phyloP scores from a whole-genome alignment of 73 alveolate species.

The Durusdinium trenchii region DNA sequence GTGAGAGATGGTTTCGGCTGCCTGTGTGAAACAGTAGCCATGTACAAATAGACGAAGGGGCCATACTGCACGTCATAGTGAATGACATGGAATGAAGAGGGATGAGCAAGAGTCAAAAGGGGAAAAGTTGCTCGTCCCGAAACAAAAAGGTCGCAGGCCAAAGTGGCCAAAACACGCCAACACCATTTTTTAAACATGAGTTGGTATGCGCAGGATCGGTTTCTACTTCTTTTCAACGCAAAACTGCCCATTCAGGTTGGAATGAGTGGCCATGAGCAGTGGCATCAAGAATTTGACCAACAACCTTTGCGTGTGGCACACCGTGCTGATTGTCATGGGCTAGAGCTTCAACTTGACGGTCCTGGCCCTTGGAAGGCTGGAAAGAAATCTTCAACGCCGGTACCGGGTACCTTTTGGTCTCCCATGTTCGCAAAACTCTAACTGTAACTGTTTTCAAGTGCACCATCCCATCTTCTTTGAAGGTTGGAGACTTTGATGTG shows the following conservation, averaged over 20 bases:
- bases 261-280: conserved; percentile 19
- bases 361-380: conserved; percentile 55
- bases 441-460: background rate
- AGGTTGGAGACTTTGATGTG: conserved; percentile 16
- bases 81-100: conserved; percentile 6
- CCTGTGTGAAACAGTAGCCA: background rate
- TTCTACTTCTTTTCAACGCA: background rate
- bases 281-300: background rate
- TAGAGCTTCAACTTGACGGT: background rate
- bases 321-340: background rate
- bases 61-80: background rate
- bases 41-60: background rate
- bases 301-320: conserved; percentile 16
- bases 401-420: too few species aligned
- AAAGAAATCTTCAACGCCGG: background rate
- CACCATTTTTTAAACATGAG: background rate
- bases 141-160: background rate
- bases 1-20: background rate
- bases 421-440: background rate
- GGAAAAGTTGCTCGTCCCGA: background rate
- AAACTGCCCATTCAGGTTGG: background rate
- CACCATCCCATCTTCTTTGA: background rate
- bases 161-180: too few species aligned
- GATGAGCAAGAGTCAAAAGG: conserved; percentile 12
- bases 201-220: background rate